Percentiles rank a stretch among this genome's conserved stretches.
These are phyloP conservation scores for Fistulifera pelliculosa DNA, from an alignment of 108 stramenopile genomes.

Conservation along the genomic window DNA sequence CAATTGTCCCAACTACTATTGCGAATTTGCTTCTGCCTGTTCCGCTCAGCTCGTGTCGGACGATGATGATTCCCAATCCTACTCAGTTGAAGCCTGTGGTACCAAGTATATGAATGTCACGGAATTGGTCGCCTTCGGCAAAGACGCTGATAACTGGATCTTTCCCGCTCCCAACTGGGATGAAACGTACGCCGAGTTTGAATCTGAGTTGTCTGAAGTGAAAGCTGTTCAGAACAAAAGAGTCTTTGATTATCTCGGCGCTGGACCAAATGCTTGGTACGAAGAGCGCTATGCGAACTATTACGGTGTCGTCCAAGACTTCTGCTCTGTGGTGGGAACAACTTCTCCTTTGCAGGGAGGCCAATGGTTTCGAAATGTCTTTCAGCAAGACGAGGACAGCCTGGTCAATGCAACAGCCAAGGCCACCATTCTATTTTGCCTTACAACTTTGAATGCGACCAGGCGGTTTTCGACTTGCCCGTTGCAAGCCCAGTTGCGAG, in stretches of 20 bases:
- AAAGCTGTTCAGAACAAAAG: slow-evolving; percentile 28
- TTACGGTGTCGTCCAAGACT: slow-evolving; percentile 27
- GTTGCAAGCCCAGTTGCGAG: too few relatives aligned
- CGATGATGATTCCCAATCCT: slow-evolving; percentile 7
- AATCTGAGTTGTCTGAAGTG: slow-evolving; percentile 29
- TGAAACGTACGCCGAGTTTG: slow-evolving; percentile 27
- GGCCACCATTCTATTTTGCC: background rate
- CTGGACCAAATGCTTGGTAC: slow-evolving; percentile 39
- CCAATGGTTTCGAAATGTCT: slow-evolving; percentile 27
- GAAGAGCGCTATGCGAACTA: slow-evolving; percentile 52
- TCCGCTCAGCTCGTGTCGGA: slow-evolving; percentile 8
- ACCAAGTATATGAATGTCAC: slow-evolving; percentile 11
- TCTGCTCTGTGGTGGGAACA: slow-evolving; percentile 23
- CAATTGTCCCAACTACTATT: slow-evolving; percentile 23
- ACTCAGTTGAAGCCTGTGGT: background rate
- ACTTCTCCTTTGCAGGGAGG: slow-evolving; percentile 2
- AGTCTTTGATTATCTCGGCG: slow-evolving; percentile 42
- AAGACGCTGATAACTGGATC: slow-evolving; percentile 23
- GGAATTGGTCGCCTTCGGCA: slow-evolving; percentile 20
- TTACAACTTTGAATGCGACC: too few relatives aligned
- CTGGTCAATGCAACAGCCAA: background rate
- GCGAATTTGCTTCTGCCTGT: slow-evolving; percentile 22
- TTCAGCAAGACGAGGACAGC: slow-evolving; percentile 12
- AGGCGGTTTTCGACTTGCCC: too few relatives aligned
- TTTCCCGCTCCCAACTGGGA: slow-evolving; percentile 17